Conservation (phyloP, 495 filamentous ascomycete genomes). For the Zalerion maritima region DNA sequence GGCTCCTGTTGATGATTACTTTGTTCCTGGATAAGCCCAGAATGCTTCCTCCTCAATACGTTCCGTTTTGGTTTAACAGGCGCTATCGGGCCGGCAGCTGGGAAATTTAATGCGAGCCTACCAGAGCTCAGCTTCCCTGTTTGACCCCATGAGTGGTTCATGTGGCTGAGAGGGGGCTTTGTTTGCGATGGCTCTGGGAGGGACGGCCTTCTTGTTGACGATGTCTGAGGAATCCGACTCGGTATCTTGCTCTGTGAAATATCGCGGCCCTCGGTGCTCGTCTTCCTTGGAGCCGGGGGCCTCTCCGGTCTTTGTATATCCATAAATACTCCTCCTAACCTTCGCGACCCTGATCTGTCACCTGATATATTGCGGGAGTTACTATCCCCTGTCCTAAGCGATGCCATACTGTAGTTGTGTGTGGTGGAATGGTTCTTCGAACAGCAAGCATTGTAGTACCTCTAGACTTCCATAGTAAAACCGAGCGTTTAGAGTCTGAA, state of each 20-base stretch:
- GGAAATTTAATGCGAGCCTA: conserved; percentile 7
- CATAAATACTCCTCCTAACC: conserved; percentile 9
- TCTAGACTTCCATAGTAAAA: conserved; percentile 10
- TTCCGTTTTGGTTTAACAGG: conserved; percentile 20
- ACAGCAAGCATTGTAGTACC: conserved; percentile 4
- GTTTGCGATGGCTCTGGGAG: neutral
- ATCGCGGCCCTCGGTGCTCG: conserved; percentile 6
- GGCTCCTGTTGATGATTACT: conserved; percentile 15
- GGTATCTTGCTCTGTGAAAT: neutral
- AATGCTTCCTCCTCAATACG: conserved; percentile 31
- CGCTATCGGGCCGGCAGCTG: conserved; percentile 4
- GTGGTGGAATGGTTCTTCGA: conserved; percentile 4
- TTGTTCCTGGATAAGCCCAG: conserved; percentile 25
- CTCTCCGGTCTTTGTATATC: conserved; percentile 8
- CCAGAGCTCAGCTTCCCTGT: neutral
- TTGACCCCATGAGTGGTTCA: conserved; percentile 1
- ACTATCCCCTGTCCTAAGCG: conserved; percentile 6
- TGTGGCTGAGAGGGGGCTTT: conserved; percentile 1
- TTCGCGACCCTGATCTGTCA: conserved; percentile 8
- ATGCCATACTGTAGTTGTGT: conserved; percentile 10
- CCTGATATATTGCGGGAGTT: conserved; percentile 8
- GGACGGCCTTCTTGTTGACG: neutral
- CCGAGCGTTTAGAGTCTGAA: conserved; percentile 1
- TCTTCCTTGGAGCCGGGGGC: conserved; percentile 8
- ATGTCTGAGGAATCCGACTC: conserved; percentile 2